These are phyloP conservation scores for Talaromyces sp. DNA, from an alignment of 2,329 filamentous ascomycete species.

Conservation along the genomic window DNA sequence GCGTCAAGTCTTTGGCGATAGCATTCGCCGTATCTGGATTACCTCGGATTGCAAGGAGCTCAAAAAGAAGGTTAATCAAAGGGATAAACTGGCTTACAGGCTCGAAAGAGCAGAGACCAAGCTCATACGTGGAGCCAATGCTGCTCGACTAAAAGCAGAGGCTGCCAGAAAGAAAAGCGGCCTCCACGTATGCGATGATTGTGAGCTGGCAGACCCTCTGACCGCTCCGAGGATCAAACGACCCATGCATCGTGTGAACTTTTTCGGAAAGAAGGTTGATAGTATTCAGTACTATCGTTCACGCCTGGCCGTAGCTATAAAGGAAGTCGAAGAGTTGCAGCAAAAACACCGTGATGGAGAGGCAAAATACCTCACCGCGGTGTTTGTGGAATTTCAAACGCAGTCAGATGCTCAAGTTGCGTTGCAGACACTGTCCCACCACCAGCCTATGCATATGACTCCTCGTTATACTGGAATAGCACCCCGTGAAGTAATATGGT, in stretches of 20 bases:
- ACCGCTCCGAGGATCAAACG: constrained; percentile 48
- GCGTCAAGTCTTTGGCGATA: constrained; percentile 71
- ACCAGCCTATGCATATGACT: constrained; percentile 79
- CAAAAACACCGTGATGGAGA: constrained; percentile 59
- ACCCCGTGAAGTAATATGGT: constrained; percentile 85
- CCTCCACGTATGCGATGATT: constrained; percentile 25
- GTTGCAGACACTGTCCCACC: constrained; percentile 76
- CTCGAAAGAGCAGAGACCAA: constrained; percentile 85
- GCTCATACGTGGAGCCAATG: constrained; percentile 73
- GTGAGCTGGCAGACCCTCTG: constrained; percentile 25
- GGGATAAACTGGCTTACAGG: constrained; percentile 70
- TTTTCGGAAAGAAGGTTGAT: constrained; percentile 79
- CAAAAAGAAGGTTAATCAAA: constrained; percentile 69
- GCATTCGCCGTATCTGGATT: constrained; percentile 80
- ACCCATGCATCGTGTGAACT: constrained; percentile 65
- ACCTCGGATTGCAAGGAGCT: constrained; percentile 70
- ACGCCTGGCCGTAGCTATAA: constrained; percentile 66
- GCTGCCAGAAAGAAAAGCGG: constrained; percentile 15
- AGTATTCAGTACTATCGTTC: constrained; percentile 80
- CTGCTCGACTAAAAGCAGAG: constrained; percentile 56
- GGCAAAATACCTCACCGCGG: constrained; percentile 62
- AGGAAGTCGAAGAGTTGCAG: constrained; percentile 63
- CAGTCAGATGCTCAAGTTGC: constrained; percentile 82
- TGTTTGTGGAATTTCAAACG: constrained; percentile 82
- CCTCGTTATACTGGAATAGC: constrained; percentile 80